A percentile compares a stretch with the other conserved stretches of the same genome.
Evolutionary conservation across 441 rosid genomes (phyloP).

Genomic region (Jatropha multifida): DNA sequence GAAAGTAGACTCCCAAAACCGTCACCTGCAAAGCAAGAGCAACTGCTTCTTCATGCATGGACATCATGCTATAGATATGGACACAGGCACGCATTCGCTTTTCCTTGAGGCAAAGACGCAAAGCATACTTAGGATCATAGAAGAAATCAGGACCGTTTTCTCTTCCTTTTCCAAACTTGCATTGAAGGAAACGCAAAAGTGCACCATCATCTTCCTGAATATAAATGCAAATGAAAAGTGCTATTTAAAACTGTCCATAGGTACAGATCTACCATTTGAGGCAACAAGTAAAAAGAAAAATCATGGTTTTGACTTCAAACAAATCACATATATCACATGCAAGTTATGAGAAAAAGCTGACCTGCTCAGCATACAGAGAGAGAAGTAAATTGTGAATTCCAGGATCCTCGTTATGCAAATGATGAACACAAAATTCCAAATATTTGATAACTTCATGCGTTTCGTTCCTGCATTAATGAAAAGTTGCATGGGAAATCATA

Average conservation of each 20-base stretch:
- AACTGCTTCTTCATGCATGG: constrained; percentile 99
- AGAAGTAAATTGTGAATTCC: constrained; percentile 97
- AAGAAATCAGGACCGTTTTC: constrained; percentile 94
- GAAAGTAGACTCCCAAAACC: not conserved
- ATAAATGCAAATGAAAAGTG: constrained; percentile 14
- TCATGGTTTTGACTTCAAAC: not conserved
- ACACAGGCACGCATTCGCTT: constrained; percentile 97
- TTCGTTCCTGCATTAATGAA: constrained; percentile 74
- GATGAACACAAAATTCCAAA: constrained; percentile 91
- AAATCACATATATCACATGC: not conserved
- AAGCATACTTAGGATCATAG: constrained; percentile 96
- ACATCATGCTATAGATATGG: constrained; percentile 99
- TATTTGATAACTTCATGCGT: constrained; percentile 98
- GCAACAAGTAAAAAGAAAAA: not conserved
- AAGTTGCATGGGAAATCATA: constrained; percentile 13
- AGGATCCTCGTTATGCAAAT: constrained; percentile 94
- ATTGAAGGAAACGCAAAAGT: constrained; percentile 92
- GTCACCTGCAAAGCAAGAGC: constrained; percentile 98
- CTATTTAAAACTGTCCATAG: not conserved
- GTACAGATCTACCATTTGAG: not conserved
- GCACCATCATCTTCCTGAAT: constrained; percentile 92
- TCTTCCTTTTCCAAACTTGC: constrained; percentile 93
- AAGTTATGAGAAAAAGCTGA: constrained; percentile 23
- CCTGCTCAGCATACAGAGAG: constrained; percentile 98
- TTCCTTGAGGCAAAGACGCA: constrained; percentile 98